Percentiles rank a stretch among this genome's conserved stretches.
These are phyloP conservation scores for Russula lepida DNA, from an alignment of 768 basidiomycete species.

Conservation along the genomic window DNA sequence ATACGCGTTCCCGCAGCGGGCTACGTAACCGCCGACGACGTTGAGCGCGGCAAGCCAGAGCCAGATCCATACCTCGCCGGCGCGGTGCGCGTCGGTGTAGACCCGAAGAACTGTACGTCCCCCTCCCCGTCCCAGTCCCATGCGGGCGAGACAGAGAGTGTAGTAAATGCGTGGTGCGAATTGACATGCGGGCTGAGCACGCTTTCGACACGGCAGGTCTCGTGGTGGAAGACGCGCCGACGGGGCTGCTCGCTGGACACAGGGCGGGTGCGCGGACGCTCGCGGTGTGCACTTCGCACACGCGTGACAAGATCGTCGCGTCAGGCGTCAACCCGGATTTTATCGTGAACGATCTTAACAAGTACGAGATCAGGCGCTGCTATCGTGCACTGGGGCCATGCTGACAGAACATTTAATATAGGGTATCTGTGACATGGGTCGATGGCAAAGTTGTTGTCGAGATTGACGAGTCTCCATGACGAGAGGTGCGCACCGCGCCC, in stretches of 20 bases:
- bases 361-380: slow-evolving; percentile 34
- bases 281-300: slow-evolving; percentile 78
- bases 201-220: slow-evolving; percentile 42
- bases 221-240: slow-evolving; percentile 86
- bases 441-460: slow-evolving; percentile 41
- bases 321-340: slow-evolving; percentile 52
- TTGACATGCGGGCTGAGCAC: neutral
- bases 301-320: slow-evolving; percentile 42
- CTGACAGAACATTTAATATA: slow-evolving; percentile 25
- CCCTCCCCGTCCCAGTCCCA: neutral
- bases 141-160: neutral
- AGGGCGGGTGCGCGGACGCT: slow-evolving; percentile 70
- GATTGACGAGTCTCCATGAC: slow-evolving; percentile 30
- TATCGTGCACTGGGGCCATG: neutral
- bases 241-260: slow-evolving; percentile 66
- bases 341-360: slow-evolving; percentile 59
- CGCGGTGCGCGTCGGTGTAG: slow-evolving; percentile 48
- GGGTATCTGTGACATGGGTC: slow-evolving; percentile 39
- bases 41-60: slow-evolving; percentile 71
- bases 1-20: slow-evolving; percentile 51
- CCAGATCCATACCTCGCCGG: slow-evolving; percentile 84
- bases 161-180: neutral
- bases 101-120: slow-evolving; percentile 48
- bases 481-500: neutral
- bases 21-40: slow-evolving; percentile 68